Base-by-base conservation (phyloP, 2,329 filamentous ascomycete species). In the Cordyceps fumosorosea region DNA sequence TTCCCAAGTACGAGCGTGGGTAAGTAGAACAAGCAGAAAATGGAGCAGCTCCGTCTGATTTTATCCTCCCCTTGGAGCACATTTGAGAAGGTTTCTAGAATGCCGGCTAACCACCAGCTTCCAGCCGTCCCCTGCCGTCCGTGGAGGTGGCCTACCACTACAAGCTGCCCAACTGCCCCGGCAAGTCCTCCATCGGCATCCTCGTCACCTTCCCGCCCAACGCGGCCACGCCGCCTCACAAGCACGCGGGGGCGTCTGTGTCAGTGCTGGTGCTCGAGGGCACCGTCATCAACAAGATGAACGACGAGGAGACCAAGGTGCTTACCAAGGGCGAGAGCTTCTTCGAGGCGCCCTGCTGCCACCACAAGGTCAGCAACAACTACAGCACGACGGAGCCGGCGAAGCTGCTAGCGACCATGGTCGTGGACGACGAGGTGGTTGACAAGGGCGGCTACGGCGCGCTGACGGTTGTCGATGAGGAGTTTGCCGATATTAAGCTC, bases 261-360 rank as follows among this genome's bases (percentile, higher is more conserved):
- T 56, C 60, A 6, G 67, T 61, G 5, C 54, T 56, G 20, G 64
- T 67, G n/a, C 58, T 67, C 50, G 56, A 66, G 26, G 67, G 67
- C 32, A 53, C 60, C 10, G 47, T 69, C 12, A 62, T 68, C 22
- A 69, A 68, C 66, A 66, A 68, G 62, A 69, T 69, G 67, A 67
- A 68, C 47, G 57, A 65, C 48, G 62, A 62, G 18, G 65, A 65
- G 5, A 64, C 67, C 3, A 52, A 59, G 22, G 64, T 69, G 10
- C 67, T 66, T 42, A 56, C 50, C 24, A 58, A 64, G 12, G 68
- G 67, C 6, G 67, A 66, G 12, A 66, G 62, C 45, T 68, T 65
- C 60, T 67, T 63, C 56, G 67, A 69, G 62, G 64, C 64, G 29
- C 66, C 67, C 2, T 66, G 66, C 14, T 69, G 67, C 59, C 67